These are phyloP conservation scores for Penicillium freii DNA, from an alignment of 2,329 filamentous ascomycete species.

Conservation along the genomic window DNA sequence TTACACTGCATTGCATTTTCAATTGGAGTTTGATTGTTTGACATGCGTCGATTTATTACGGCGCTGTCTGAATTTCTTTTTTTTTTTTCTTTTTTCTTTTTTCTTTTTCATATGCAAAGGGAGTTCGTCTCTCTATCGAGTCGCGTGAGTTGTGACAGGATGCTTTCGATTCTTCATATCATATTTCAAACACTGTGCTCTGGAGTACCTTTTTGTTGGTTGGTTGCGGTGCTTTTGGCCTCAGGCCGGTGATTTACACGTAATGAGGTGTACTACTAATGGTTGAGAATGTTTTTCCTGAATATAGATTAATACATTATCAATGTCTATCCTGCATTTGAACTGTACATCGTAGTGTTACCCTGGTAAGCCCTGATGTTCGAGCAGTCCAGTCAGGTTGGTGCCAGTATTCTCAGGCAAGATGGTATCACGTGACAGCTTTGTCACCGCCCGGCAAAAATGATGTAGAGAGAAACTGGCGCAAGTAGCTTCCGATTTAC, in stretches of 20 bases:
- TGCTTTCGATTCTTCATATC: conserved; percentile 25
- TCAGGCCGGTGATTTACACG: conserved; percentile 22
- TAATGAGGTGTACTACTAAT: conserved; percentile 23
- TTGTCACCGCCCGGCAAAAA: conserved; percentile 27
- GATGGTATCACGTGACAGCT: not conserved
- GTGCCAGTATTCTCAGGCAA: not conserved
- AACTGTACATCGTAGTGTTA: not conserved
- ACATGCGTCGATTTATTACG: conserved; percentile 1
- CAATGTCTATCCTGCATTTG: not conserved
- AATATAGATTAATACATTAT: conserved; percentile 27
- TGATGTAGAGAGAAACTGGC: conserved; percentile 22
- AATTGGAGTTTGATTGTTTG: conserved; percentile 24
- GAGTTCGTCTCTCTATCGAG: conserved; percentile 2
- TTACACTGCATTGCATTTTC: conserved; percentile 24
- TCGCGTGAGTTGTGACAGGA: conserved; percentile 4
- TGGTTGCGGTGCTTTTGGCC: conserved; percentile 16
- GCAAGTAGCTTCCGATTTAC: conserved; percentile 14
- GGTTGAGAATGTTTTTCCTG: conserved; percentile 14
- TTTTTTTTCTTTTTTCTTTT: not conserved
- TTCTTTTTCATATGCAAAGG: not conserved
- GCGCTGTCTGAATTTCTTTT: not conserved
- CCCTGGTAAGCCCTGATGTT: not conserved
- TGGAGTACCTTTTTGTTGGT: conserved; percentile 25
- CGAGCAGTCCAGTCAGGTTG: too few relatives aligned
- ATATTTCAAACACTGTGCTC: conserved; percentile 25